phyloP scores from a whole-genome alignment of 352 stramenopile genomes.

The Globisporangium cylindrosporum region DNA sequence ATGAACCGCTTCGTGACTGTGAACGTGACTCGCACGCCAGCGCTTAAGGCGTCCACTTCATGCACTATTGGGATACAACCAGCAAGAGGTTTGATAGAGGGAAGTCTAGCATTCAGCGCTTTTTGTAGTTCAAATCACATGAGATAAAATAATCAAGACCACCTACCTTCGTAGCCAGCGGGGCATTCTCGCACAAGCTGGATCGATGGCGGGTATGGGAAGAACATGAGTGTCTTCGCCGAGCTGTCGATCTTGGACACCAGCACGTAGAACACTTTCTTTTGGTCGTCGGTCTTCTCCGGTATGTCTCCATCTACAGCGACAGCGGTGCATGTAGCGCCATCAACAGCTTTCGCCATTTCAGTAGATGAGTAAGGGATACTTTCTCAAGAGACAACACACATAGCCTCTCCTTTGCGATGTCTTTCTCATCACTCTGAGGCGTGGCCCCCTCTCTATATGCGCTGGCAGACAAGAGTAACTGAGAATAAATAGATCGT shows the following conservation, averaged over 20 bases:
- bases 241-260: constrained; percentile 47
- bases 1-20: constrained; percentile 68
- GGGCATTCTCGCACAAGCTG: constrained; percentile 44
- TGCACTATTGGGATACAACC: constrained; percentile 24
- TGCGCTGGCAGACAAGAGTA: background rate
- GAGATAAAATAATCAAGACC: background rate
- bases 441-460: background rate
- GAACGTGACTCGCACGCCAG: constrained; percentile 42
- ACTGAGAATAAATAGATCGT: background rate
- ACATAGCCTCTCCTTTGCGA: background rate
- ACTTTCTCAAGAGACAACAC: background rate
- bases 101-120: background rate
- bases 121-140: background rate
- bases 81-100: background rate
- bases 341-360: background rate
- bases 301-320: background rate
- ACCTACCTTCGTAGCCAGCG: constrained; percentile 54
- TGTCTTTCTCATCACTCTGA: background rate
- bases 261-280: constrained; percentile 38
- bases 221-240: constrained; percentile 46
- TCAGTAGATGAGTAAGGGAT: background rate
- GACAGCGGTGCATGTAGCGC: background rate
- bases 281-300: constrained; percentile 18
- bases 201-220: constrained; percentile 48
- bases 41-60: constrained; percentile 20